Evolutionary conservation across 371 early-diverging fungal species (phyloP), one percentile per base, ranked within the genome.

Genomic region (Lichtheimia ramosa): DNA sequence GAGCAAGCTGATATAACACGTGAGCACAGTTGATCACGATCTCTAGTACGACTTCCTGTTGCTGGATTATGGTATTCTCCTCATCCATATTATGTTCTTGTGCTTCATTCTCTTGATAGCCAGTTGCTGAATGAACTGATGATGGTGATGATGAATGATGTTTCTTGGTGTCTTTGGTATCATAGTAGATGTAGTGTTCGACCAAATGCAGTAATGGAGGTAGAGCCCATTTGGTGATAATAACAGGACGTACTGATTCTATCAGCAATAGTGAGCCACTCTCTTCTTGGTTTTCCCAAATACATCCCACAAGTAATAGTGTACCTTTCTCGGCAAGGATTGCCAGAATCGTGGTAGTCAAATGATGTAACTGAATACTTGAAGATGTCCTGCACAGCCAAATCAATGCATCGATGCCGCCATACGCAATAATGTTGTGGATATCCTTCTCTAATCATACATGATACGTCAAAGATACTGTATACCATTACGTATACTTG

Each of bases 341-440:
- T 7, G 84, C 83, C 43, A 87, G 64, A 25, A 81, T 75, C 3
- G 79, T 74, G 0, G 87, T 84, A 0, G 79, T 72, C 10, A 80
- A 64, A 18, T 82, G 77, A 62, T 83, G 85, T 0, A 87, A 61
- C 21, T 82, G 77, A 3, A 58, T 64, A 34, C 71, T 74, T 42
- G 71, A 79, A 3, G 68, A 73, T 15, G 78, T 59, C 27, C 73
- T 65, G 63, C 84, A 84, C 1, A 87, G 64, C 72, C 83, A 87
- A 6, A 87, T 69, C 25, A 84, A 59, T 6, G 87, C 84, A 69
- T 87, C 87, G 18, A 87, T 62, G 18, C 85, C 85, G 2, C 87
- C 87, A 55, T 87, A 71, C 24, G 68, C 81, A 4, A 85, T 66
- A 46, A 87, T 69, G 54, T 73, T 77, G 34, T 77, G 75, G 6